A percentile compares a stretch with the other conserved stretches of the same genome.
Evolutionary conservation across 805 yeast genomes (phyloP).

Genomic region (Kuraishia hungarica): DNA sequence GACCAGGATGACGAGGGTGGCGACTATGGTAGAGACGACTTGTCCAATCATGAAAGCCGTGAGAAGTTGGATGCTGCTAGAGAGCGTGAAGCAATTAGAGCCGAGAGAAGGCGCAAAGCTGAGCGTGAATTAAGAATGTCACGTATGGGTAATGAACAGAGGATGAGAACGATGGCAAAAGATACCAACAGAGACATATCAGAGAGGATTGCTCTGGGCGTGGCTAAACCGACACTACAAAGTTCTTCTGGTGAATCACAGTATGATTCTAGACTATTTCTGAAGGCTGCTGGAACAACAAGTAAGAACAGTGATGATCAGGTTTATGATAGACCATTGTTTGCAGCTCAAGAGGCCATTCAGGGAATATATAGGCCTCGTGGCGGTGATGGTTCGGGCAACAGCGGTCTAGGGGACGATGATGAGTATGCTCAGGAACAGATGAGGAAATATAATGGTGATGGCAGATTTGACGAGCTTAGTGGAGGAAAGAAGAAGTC

Average conservation of each 20-base stretch:
- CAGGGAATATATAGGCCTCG: constrained; percentile 40
- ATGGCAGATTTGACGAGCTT: constrained; percentile 6
- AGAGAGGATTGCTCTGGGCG: constrained; percentile 44
- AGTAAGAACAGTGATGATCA: constrained; percentile 33
- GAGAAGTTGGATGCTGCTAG: constrained; percentile 14
- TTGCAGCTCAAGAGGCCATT: constrained; percentile 42
- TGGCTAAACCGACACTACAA: constrained; percentile 3
- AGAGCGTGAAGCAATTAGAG: constrained; percentile 29
- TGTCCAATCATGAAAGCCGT: not conserved
- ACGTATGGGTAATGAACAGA: constrained; percentile 35
- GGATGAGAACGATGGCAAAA: constrained; percentile 31
- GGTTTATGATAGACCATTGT: constrained; percentile 52
- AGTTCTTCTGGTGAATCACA: constrained; percentile 27
- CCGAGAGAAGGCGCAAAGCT: constrained; percentile 35
- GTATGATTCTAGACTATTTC: constrained; percentile 53
- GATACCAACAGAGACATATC: constrained; percentile 45
- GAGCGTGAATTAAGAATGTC: constrained; percentile 36
- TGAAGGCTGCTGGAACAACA: constrained; percentile 31
- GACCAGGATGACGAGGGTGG: constrained; percentile 10
- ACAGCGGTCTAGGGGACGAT: constrained; percentile 5
- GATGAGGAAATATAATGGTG: constrained; percentile 5
- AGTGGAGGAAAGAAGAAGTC: constrained; percentile 9
- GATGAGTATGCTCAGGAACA: constrained; percentile 11
- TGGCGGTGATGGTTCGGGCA: constrained; percentile 11
- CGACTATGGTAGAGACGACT: constrained; percentile 1